Conservation (phyloP, 2,329 filamentous ascomycete genomes). For the Colletotrichum neosansevieriae region DNA sequence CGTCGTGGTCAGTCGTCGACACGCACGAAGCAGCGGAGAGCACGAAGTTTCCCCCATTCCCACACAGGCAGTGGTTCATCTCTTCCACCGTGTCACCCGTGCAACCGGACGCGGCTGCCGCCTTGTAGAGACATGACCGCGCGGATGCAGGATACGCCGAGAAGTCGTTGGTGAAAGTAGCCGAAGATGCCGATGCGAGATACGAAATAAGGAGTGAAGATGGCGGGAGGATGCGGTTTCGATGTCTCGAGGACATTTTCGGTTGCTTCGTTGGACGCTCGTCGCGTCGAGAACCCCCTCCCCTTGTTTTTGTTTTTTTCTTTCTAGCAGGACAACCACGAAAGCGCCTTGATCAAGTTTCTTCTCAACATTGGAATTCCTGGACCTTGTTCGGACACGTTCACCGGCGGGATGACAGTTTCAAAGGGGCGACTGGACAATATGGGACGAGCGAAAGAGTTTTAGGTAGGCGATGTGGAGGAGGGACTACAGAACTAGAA, state of each 20-base stretch:
- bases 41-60: slow-evolving; percentile 57
- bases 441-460: slow-evolving; percentile 34
- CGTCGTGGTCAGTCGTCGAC: slow-evolving; percentile 49
- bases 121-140: slow-evolving; percentile 28
- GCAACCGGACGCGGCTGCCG: slow-evolving; percentile 31
- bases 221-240: slow-evolving; percentile 20
- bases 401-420: slow-evolving; percentile 4
- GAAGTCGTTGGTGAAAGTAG: slow-evolving; percentile 31
- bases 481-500: slow-evolving; percentile 22
- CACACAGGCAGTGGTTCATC: slow-evolving; percentile 35
- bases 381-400: not conserved
- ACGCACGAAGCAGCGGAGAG: slow-evolving; percentile 60
- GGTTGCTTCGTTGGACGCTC: slow-evolving; percentile 22
- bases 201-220: slow-evolving; percentile 30
- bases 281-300: slow-evolving; percentile 10
- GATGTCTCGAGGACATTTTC: slow-evolving; percentile 32
- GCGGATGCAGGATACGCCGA: slow-evolving; percentile 24
- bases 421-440: slow-evolving; percentile 13
- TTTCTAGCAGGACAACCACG: slow-evolving; percentile 22
- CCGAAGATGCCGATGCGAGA: slow-evolving; percentile 17
- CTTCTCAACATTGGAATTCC: slow-evolving; percentile 23
- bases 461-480: slow-evolving; percentile 35
- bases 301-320: not conserved
- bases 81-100: slow-evolving; percentile 29
- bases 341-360: not conserved